Evolutionary conservation across 140 eudicot genomes (phyloP), one percentile per base, ranked within the genome.

Genomic region (Erigeron philadelphicus): DNA sequence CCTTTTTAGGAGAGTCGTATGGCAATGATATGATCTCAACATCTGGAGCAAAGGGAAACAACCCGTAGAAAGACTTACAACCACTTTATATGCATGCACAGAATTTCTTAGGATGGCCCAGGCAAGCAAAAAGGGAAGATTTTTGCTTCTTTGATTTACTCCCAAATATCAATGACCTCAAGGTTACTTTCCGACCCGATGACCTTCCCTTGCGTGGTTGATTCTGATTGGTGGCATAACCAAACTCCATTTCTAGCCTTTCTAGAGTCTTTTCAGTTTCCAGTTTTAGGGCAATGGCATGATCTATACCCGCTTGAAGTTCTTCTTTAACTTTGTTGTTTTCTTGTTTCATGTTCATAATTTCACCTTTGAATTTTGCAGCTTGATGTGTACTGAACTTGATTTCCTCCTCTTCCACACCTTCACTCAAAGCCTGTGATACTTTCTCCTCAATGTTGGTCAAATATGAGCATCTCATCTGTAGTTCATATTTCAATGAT

Each of bases 281-380:
- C 13, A 67, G 72, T 64, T 82, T 83, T 41, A 94, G 84, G 2
- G 61, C 47, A 19, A 74, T 78, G 45, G 75, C 82, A 58, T 85
- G 87, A 74, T 85, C 84, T 19, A 87, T 70, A 41, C 95, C 89
- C n/a, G 95, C 87, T 74, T 83, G 76, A 65, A 94, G 80, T 67
- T 89, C 97, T 35, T 89, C 89, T 10, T 66, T 88, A 9, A 94
- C 94, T 76, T 87, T 83, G 70, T 87, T 81, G 81, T 94, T 85
- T 70, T 94, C 97, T 80, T 89, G 99, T 70, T 89, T 86, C 89
- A 89, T 89, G 80, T 89, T 89, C 67, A 74, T 58, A 60, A 89
- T 73, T 74, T 94, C 96, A 17, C 97, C 94, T 74, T 85, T 95
- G 75, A 94, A 84, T 70, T 86, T 87, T 61, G 95, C 97, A 60